A percentile compares a stretch with the other conserved stretches of the same genome.
Conservation (phyloP, 768 basidiomycete genomes). For the Russula olivacea region DNA sequence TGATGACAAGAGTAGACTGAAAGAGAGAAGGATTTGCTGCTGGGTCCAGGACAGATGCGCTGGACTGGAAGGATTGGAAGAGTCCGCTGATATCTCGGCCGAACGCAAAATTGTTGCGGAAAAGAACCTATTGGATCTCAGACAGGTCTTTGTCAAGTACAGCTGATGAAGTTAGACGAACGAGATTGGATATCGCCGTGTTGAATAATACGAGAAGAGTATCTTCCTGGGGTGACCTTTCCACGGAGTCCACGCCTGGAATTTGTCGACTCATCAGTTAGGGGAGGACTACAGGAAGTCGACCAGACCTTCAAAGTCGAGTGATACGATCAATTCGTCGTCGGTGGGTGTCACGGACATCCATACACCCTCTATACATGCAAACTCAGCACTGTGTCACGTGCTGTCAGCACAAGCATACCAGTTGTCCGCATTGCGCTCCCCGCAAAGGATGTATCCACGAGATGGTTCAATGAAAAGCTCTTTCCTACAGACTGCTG, state of each 20-base stretch:
- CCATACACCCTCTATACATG: conserved; percentile 49
- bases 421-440: conserved; percentile 58
- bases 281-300: background rate
- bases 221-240: conserved; percentile 58
- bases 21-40: conserved; percentile 53
- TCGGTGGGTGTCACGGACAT: conserved; percentile 60
- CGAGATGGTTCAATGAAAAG: conserved; percentile 52
- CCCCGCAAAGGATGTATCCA: conserved; percentile 59
- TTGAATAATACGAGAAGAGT: conserved; percentile 59
- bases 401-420: background rate
- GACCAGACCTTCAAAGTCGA: conserved; percentile 55
- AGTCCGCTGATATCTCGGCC: conserved; percentile 56
- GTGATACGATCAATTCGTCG: conserved; percentile 48
- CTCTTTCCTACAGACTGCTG: conserved; percentile 63
- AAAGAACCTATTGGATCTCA: conserved; percentile 44
- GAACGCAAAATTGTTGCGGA: conserved; percentile 60
- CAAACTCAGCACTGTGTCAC: background rate
- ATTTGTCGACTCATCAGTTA: background rate
- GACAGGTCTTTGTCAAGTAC: background rate
- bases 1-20: conserved; percentile 52
- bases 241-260: conserved; percentile 55
- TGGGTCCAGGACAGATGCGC: conserved; percentile 52
- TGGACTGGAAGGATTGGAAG: conserved; percentile 57
- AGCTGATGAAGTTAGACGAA: conserved; percentile 23
- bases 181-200: conserved; percentile 58